Evolutionary conservation across 2,329 filamentous ascomycete species (phyloP), one percentile per base, ranked within the genome.

Genomic region (Gnomoniopsis sp.): DNA sequence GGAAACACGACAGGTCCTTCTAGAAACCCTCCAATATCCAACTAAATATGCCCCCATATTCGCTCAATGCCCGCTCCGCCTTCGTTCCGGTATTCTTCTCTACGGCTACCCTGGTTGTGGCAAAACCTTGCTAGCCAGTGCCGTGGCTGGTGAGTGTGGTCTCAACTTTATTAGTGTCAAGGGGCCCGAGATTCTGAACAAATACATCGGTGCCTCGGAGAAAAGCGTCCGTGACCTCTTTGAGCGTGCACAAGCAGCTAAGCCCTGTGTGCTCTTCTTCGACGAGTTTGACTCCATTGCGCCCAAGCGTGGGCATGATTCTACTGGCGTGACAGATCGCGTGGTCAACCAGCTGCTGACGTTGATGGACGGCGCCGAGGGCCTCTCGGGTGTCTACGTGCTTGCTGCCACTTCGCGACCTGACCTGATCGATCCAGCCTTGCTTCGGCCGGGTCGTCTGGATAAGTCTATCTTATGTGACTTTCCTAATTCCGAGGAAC

Each of bases 121-220:
- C 62, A 99, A 99, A 76, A 99, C 95, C 0, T 82, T 99, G 10
- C 85, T 99, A 11, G 95, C 96, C 21, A 96, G 91, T 59, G 95
- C 95, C 0, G 93, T 99, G n/a, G 95, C 96, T 14, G 93, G 93
- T 57, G 95, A 99, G 76, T 98, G 93, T 69, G 93, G 93, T 0
- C 86, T 99, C 61, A 99, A 99, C 74, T 99, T 99, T 74, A 99
- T 99, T 73, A 93, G 88, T 44, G 95, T 99, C 69, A 99, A 99
- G 76, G 95, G 95, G 0, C 95, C 95, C 0, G 96, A 99, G 73
- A 98, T 99, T 60, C 77, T 99, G 56, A 99, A 99, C 80, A 99
- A 99, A 75, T 99, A 99, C 72, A 99, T 99, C 60, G 95, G 95
- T 69, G 95, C 95, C 0, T 96, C 90, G 30, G 95, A 99, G 69